Evolutionary conservation across 2,329 filamentous ascomycete genomes (phyloP), one percentile per base, ranked within the genome.

Genomic region (Tolypocladium paradoxum): DNA sequence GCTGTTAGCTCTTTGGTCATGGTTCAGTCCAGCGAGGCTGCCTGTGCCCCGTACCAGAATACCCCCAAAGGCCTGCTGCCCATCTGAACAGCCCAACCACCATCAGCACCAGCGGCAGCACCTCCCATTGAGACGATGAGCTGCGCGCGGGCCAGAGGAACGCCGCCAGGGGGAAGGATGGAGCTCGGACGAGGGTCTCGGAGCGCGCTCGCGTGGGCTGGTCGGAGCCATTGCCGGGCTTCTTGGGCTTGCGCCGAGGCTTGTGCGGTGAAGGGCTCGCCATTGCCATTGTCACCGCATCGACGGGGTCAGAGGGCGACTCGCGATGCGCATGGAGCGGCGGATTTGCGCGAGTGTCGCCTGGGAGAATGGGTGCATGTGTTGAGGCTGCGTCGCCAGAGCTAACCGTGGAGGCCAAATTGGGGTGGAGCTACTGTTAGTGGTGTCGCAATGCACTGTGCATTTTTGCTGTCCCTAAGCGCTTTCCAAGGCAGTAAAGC

Each of bases 141-240:
- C 85, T 85, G 58, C 91, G 85, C 24, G 90, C 88, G 50, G 91
- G 90, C 89, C 92, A 96, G 50, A 99, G 80, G 65, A 99, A 92
- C n/a, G 91, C 85, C 1, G 90, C 90, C 24, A 99, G 79, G 40
- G 93, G 92, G 65, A 96, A 97, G 4, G 88, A 82, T 34, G 92
- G 92, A 43, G 74, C 70, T 49, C 77, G 75, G 50, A 78, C 68
- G 52, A 79, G 69, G 50, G 73, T 66, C 57, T 80, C 77, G 51
- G 62, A 53, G 33, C 62, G 65, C 38, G 57, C 33, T 31, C 59
- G 61, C 45, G 53, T 34, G 7, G 51, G 59, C 60, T 72, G 69
- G 56, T 72, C 70, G 62, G 65, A 66, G 51, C 65, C 68, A 57
- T 70, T 68, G 55, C 68, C 68, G 40, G 70, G 64, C 65, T 78